These are phyloP conservation scores for Fomitiporia mediterranea DNA, from an alignment of 1,284 basidiomycete genomes.

Conservation along the genomic window DNA sequence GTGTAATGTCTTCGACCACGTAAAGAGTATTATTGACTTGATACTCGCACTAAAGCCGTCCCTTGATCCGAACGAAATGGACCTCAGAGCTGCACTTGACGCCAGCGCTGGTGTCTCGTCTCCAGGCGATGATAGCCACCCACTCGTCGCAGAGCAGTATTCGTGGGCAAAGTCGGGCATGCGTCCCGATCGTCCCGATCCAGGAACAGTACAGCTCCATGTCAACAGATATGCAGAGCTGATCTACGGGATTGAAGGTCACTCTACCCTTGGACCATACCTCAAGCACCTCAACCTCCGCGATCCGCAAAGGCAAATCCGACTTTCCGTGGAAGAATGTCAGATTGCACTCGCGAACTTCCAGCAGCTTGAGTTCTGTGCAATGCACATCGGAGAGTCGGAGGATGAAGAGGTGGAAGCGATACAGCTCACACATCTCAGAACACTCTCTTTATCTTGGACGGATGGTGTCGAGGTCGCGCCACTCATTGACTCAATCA, in stretches of 20 bases:
- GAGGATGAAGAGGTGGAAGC: not conserved
- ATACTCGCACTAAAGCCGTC: not conserved
- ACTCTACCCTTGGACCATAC: not conserved
- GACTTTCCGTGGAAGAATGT: constrained; percentile 6
- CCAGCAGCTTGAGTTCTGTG: constrained; percentile 9
- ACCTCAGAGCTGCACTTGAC: not conserved
- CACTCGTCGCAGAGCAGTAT: not conserved
- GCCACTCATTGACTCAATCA: constrained; percentile 2
- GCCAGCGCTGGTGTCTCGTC: not conserved
- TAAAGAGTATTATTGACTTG: not conserved
- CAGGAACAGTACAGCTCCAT: constrained; percentile 6
- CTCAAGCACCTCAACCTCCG: constrained; percentile 7
- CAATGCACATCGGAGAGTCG: not conserved
- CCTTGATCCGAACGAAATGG: not conserved
- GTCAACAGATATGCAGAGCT: not conserved
- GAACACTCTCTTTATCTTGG: constrained; percentile 7
- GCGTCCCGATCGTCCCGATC: not conserved
- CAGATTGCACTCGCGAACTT: constrained; percentile 5
- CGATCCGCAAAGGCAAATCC: not conserved
- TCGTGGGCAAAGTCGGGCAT: constrained; percentile 1
- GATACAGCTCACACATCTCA: not conserved
- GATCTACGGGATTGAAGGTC: constrained; percentile 9
- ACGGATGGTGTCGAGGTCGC: not conserved
- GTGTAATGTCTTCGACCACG: not conserved
- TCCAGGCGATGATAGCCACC: not conserved